Evolutionary conservation across 2,329 filamentous ascomycete species (phyloP).

Genomic region (Colletotrichum sp.): DNA sequence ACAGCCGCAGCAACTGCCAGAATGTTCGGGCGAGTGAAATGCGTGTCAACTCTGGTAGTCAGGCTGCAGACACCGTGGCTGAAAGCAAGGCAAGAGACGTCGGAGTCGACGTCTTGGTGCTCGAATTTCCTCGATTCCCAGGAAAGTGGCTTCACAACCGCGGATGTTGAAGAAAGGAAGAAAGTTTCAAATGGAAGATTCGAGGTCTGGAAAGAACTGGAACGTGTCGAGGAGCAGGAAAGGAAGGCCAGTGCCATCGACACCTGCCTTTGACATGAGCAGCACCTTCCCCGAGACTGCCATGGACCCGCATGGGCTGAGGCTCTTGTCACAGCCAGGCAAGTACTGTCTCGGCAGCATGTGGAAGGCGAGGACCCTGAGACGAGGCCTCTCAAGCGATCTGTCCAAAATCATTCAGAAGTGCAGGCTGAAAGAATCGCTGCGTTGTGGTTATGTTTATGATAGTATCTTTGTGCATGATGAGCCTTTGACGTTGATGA

Average conservation of each 20-base stretch:
- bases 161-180: not conserved
- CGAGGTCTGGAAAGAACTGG: not conserved
- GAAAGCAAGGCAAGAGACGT: not conserved
- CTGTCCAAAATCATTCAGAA: not conserved
- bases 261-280: not conserved
- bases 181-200: not conserved
- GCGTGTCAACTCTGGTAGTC: not conserved
- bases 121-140: not conserved
- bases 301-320: not conserved
- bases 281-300: not conserved
- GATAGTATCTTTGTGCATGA: not conserved
- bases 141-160: not conserved
- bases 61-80: not conserved
- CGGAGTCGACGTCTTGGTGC: not conserved
- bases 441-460: not conserved
- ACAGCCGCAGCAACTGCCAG: not conserved
- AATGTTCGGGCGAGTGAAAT: not conserved
- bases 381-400: not conserved
- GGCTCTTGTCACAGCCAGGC: not conserved
- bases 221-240: not conserved
- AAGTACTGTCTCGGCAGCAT: not conserved
- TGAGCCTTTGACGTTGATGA: not conserved
- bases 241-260: not conserved
- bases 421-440: not conserved
- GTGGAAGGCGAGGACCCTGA: not conserved